Evolutionary conservation across 2,329 filamentous ascomycete species (phyloP), one percentile per base, ranked within the genome.

Genomic region (Geoglossum cookeanum): DNA sequence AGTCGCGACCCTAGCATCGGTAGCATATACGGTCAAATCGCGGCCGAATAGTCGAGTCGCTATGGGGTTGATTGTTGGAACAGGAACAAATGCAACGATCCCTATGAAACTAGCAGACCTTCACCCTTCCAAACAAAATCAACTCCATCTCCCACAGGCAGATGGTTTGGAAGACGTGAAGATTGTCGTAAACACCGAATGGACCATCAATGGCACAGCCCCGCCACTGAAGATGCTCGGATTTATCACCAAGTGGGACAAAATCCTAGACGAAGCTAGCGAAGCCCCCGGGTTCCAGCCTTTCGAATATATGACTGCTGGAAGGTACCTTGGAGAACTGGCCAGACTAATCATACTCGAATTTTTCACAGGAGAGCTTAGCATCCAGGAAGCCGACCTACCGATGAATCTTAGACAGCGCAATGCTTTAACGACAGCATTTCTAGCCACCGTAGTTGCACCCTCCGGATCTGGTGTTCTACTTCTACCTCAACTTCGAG

Each of bases 11-110:
- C 74, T 91, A 29, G 80, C 87, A 39, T 88, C 86, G 0, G 81
- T 89, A 61, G 81, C 87, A 35, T 88, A 88, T 67, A 77, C 81
- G 58, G 81, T 82, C 56, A 79, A 80, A 61, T 78, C 78, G 17
- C 70, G 76, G 13, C 70, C 73, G 0, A 76, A 78, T 58, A 83
- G 79, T 60, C 79, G 82, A 60, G 83, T 86, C 2, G 78, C 77
- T 32, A 90, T 91, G 84, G 85, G 84, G 4, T 74, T 91, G 22
- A 90, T 92, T 60, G 83, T 88, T 39, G 87, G 86, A 9, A 91
- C 86, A 0, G 87, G 87, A 3, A 84, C 83, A 65, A 91, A 91
- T 64, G 86, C 87, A 1, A 91, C 87, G 1, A 81, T 91, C 45
- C 81, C 85, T 0, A 77, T 92, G 67, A 78, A 76, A 62, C 70